phyloP scores from a whole-genome alignment of 805 yeast genomes.

The Yamadazyma kitorensis region DNA sequence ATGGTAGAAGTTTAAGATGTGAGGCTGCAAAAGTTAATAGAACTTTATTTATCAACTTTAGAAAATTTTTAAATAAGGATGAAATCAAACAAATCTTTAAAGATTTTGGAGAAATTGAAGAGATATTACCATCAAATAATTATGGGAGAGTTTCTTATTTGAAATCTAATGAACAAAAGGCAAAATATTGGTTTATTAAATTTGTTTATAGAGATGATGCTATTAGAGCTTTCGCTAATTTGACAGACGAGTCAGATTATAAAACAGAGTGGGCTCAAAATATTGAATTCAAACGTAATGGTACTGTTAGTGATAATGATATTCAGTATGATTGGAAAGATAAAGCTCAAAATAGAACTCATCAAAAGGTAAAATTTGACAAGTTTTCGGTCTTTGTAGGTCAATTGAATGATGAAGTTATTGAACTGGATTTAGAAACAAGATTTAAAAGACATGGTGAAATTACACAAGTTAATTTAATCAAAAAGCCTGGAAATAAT shows the following conservation, averaged over 20 bases:
- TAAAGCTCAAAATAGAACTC: background rate
- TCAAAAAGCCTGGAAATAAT: conserved; percentile 45
- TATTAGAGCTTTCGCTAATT: conserved; percentile 73
- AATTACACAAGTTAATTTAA: conserved; percentile 54
- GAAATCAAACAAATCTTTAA: conserved; percentile 40
- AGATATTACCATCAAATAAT: conserved; percentile 44
- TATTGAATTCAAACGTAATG: conserved; percentile 38
- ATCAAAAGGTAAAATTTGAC: conserved; percentile 40
- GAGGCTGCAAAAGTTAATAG: conserved; percentile 91
- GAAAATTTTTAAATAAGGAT: conserved; percentile 19
- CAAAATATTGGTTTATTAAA: conserved; percentile 67
- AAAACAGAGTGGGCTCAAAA: conserved; percentile 85
- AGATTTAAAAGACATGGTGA: conserved; percentile 70
- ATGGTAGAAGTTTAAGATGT: conserved; percentile 78
- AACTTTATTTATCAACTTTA: conserved; percentile 61
- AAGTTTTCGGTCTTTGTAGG: conserved; percentile 77
- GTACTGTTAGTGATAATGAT: conserved; percentile 19
- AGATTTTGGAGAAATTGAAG: conserved; percentile 75
- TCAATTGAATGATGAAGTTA: conserved; percentile 55
- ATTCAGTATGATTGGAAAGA: conserved; percentile 6
- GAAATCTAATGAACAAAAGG: conserved; percentile 13
- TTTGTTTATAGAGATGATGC: conserved; percentile 86
- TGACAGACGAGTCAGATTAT: conserved; percentile 54
- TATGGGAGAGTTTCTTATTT: conserved; percentile 24
- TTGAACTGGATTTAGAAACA: conserved; percentile 51